Conservation (phyloP, 2,329 filamentous ascomycete species). For the Phialophora verrucosa region DNA sequence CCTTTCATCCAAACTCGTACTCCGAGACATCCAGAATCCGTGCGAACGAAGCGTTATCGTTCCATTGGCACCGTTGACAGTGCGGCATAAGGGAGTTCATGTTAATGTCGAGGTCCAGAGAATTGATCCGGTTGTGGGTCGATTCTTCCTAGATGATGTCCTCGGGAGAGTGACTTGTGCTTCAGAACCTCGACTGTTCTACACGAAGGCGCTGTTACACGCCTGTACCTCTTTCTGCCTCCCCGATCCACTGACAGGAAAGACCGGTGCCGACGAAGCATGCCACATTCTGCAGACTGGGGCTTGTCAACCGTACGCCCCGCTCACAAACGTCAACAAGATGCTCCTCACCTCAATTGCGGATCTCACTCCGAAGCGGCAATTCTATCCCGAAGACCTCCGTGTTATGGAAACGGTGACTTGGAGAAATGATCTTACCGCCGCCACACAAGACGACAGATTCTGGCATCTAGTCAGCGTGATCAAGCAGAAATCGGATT, state of each 20-base stretch:
- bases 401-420: conserved; percentile 55
- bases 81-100: conserved; percentile 49
- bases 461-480: conserved; percentile 9
- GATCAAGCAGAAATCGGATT: conserved; percentile 46
- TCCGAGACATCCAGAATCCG: conserved; percentile 53
- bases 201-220: conserved; percentile 64
- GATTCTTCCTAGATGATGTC: conserved; percentile 60
- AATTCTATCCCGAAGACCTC: conserved; percentile 20
- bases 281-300: conserved; percentile 39
- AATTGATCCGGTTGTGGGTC: conserved; percentile 51
- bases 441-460: conserved; percentile 53
- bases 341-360: conserved; percentile 43
- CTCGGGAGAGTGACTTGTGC: conserved; percentile 64
- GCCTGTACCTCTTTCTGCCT: conserved; percentile 63
- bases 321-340: conserved; percentile 8
- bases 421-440: conserved; percentile 52
- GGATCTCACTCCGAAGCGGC: conserved; percentile 12
- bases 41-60: conserved; percentile 59
- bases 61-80: conserved; percentile 52
- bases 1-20: conserved; percentile 62
- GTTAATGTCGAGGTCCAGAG: conserved; percentile 44
- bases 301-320: conserved; percentile 15
- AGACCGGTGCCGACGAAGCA: conserved; percentile 44
- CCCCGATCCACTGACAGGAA: conserved; percentile 45
- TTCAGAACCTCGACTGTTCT: conserved; percentile 60